Evolutionary conservation across 176 grass and related monocot species (phyloP).

Genomic region (Secale cereale): DNA sequence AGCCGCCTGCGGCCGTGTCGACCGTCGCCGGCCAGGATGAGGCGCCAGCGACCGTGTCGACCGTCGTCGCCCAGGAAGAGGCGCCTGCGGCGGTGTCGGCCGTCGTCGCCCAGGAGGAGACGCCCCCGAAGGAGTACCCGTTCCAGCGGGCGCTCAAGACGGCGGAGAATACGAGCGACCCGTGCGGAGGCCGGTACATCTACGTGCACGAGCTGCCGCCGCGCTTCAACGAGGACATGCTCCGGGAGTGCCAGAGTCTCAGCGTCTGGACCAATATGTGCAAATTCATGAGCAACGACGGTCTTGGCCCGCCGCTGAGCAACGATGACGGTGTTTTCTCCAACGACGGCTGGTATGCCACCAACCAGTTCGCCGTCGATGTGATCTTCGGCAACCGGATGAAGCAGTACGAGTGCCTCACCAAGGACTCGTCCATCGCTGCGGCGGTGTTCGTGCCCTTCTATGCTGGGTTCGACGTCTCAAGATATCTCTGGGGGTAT

Average conservation of each 20-base stretch:
- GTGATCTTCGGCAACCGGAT: constrained; percentile 94
- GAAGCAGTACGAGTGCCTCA: constrained; percentile 98
- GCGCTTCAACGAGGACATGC: constrained; percentile 93
- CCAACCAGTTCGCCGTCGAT: constrained; percentile 88
- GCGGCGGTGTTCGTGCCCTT: constrained; percentile 95
- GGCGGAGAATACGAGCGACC: constrained; percentile 77
- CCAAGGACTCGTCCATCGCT: constrained; percentile 71
- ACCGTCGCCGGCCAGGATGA: not conserved
- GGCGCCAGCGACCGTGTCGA: too few relatives aligned
- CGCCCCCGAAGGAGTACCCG: constrained; percentile 40
- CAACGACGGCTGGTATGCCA: constrained; percentile 82
- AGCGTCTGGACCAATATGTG: constrained; percentile 97
- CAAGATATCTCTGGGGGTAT: constrained; percentile 89
- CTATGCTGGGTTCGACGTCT: constrained; percentile 88
- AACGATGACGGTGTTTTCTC: constrained; percentile 86
- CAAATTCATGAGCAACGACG: constrained; percentile 88
- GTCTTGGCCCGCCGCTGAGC: constrained; percentile 71
- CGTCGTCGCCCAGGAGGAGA: not conserved
- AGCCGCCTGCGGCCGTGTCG: too few relatives aligned
- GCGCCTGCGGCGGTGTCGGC: not conserved
- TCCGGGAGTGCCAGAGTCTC: constrained; percentile 70
- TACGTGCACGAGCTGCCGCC: constrained; percentile 92
- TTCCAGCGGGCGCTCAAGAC: constrained; percentile 68
- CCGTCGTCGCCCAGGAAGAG: not conserved
- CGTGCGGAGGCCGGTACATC: constrained; percentile 95